Evolutionary conservation across 192 early-diverging fungal species (phyloP).

Genomic region (Coemansia biformis): DNA sequence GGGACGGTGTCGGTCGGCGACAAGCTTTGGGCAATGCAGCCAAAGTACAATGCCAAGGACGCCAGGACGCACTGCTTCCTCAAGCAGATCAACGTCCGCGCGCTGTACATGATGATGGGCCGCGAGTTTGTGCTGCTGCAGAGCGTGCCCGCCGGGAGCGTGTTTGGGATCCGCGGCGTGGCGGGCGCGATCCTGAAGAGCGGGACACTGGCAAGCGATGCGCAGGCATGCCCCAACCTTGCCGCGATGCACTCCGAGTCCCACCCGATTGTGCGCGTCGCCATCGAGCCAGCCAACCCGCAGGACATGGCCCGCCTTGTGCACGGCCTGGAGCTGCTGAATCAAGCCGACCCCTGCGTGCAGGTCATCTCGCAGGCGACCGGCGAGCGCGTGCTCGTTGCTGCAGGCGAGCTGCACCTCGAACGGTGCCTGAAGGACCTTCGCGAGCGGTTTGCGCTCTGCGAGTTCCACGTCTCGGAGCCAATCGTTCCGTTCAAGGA

Average conservation of each 20-base stretch:
- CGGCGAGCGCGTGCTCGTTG: slow-evolving; percentile 94
- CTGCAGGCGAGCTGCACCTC: slow-evolving; percentile 95
- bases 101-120: slow-evolving; percentile 95
- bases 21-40: slow-evolving; percentile 80
- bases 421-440: slow-evolving; percentile 94
- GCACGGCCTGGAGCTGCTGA: slow-evolving; percentile 81
- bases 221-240: slow-evolving; percentile 67
- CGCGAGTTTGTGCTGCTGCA: slow-evolving; percentile 78
- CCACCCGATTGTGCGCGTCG: slow-evolving; percentile 94
- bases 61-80: slow-evolving; percentile 52
- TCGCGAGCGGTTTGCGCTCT: slow-evolving; percentile 87
- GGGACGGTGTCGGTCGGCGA: slow-evolving; percentile 85
- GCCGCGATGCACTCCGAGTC: slow-evolving; percentile 53
- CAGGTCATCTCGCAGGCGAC: slow-evolving; percentile 88
- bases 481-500: slow-evolving; percentile 98
- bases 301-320: slow-evolving; percentile 81
- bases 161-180: slow-evolving; percentile 89
- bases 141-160: slow-evolving; percentile 89
- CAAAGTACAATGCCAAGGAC: slow-evolving; percentile 78
- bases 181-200: slow-evolving; percentile 92
- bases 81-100: slow-evolving; percentile 68
- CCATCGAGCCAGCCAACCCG: slow-evolving; percentile 88
- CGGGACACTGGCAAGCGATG: slow-evolving; percentile 76
- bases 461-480: slow-evolving; percentile 87
- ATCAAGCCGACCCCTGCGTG: slow-evolving; percentile 93